Conservation (phyloP, 441 rosid species). For the Pelargonium citronellum region DNA sequence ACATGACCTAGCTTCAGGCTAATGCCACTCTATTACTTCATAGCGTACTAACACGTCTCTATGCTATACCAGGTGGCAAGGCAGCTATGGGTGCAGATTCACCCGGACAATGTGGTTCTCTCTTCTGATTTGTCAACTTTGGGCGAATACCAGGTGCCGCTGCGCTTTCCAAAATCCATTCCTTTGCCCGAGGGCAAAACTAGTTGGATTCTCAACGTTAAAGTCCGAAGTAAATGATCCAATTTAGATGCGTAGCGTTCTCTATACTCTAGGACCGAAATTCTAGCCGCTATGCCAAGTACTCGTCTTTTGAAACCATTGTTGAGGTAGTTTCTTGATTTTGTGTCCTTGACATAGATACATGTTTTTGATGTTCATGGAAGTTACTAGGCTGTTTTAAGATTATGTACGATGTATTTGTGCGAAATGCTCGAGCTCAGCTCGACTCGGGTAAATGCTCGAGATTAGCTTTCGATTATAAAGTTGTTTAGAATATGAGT, state of each 20-base stretch:
- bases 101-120: constrained; percentile 60
- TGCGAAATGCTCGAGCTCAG: too few relatives aligned
- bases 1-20: too few relatives aligned
- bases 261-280: neutral
- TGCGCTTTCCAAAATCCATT: constrained; percentile 71
- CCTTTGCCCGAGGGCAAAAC: constrained; percentile 74
- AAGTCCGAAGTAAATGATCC: constrained; percentile 60
- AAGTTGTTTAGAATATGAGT: too few relatives aligned
- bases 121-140: constrained; percentile 58
- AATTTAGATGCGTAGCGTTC: neutral
- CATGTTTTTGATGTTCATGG: neutral
- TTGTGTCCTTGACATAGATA: neutral
- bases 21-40: neutral
- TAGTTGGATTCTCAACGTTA: constrained; percentile 69
- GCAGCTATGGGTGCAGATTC: constrained; percentile 64
- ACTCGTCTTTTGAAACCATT: neutral
- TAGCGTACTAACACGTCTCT: neutral
- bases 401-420: too few relatives aligned
- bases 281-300: neutral
- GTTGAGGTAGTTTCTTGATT: neutral
- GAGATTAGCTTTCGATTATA: too few relatives aligned
- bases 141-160: constrained; percentile 67
- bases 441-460: too few relatives aligned
- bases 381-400: neutral
- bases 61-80: constrained; percentile 53